Conservation (phyloP, 2,329 filamentous ascomycete species). For the Cryphonectria parasitica region DNA sequence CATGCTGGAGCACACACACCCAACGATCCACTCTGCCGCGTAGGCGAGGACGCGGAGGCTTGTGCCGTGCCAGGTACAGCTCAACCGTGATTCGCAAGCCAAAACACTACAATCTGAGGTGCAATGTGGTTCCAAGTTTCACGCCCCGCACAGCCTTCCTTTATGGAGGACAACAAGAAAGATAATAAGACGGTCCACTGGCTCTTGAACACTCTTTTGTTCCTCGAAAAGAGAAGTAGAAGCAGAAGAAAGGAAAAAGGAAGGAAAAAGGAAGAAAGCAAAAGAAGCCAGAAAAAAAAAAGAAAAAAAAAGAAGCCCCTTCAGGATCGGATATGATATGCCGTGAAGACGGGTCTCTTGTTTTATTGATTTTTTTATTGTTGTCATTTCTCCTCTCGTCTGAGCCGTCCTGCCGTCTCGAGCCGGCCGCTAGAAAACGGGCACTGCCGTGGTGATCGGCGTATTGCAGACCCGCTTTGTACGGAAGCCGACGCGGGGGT, state of each 20-base stretch:
- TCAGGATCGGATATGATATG: conserved; percentile 14
- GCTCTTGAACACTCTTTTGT: neutral
- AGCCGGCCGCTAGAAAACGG: conserved; percentile 1
- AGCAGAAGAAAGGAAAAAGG: too few relatives aligned
- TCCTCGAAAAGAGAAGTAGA: neutral
- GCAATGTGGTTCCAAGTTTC: neutral
- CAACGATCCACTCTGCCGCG: conserved; percentile 8
- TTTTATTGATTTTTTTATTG: neutral
- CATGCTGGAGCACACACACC: neutral
- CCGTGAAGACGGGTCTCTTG: neutral
- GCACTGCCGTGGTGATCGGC: conserved; percentile 15
- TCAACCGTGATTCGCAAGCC: conserved; percentile 18
- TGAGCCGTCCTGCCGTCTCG: conserved; percentile 4
- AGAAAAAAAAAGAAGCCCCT: neutral
- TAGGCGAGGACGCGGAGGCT: conserved; percentile 16
- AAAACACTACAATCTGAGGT: neutral
- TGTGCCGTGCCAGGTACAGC: conserved; percentile 18
- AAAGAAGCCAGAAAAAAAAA: too few relatives aligned
- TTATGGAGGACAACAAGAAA: neutral
- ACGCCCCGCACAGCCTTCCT: neutral
- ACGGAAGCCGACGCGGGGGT: conserved; percentile 20
- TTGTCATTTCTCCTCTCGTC: neutral
- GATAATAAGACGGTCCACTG: neutral
- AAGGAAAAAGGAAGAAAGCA: too few relatives aligned
- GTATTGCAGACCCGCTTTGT: neutral